Evolutionary conservation across 495 filamentous ascomycete species (phyloP).

Genomic region (Hyaloscypha finlandica): DNA sequence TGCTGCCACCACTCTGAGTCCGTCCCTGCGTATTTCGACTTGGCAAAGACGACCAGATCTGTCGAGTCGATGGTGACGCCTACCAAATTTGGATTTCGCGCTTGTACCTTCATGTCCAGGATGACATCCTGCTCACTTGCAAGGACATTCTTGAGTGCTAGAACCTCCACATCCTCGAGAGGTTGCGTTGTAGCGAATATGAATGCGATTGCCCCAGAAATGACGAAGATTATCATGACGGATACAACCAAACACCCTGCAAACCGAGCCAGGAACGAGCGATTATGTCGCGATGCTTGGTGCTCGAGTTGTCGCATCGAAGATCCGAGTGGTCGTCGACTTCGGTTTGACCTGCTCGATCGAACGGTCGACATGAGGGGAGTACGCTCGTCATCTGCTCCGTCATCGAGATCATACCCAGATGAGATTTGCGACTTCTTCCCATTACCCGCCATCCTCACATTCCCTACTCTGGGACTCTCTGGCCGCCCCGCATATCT

Average conservation of each 20-base stretch:
- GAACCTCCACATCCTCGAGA: conserved; percentile 71
- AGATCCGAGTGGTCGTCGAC: conserved; percentile 55
- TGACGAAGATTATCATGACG: conserved; percentile 71
- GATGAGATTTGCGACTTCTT: conserved; percentile 48
- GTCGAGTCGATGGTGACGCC: conserved; percentile 79
- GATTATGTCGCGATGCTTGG: conserved; percentile 62
- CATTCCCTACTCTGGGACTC: conserved; percentile 41
- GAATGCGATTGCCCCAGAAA: conserved; percentile 82
- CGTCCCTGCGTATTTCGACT: conserved; percentile 79
- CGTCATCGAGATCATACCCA: conserved; percentile 55
- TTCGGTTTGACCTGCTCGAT: conserved; percentile 60
- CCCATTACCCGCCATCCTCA: conserved; percentile 38
- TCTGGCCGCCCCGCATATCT: conserved; percentile 65
- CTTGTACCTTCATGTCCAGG: conserved; percentile 86
- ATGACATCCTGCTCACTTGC: conserved; percentile 95
- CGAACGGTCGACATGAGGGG: conserved; percentile 66
- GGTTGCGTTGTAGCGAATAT: conserved; percentile 90
- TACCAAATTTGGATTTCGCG: conserved; percentile 89
- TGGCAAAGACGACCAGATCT: conserved; percentile 91
- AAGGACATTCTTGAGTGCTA: conserved; percentile 82
- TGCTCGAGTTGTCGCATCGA: conserved; percentile 74
- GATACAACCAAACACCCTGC: conserved; percentile 78
- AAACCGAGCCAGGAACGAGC: conserved; percentile 68
- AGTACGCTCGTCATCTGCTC: conserved; percentile 86
- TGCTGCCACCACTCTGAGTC: conserved; percentile 73